phyloP scores from a whole-genome alignment of 2,329 filamentous ascomycete species.

The Pseudonectria foliicola region DNA sequence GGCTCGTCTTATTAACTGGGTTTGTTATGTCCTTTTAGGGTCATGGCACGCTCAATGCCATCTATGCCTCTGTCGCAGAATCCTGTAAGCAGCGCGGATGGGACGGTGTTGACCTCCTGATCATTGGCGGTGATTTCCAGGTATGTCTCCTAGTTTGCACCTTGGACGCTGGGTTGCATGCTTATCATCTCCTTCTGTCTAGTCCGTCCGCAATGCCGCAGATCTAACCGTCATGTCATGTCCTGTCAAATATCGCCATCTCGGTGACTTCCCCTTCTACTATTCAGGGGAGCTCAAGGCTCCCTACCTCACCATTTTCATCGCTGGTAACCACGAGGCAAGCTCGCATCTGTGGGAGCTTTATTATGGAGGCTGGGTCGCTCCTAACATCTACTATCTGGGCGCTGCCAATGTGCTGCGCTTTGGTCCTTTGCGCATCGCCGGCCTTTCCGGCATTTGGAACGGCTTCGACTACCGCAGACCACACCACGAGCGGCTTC shows the following conservation, averaged over 20 bases:
- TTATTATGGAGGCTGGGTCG: slow-evolving; percentile 95
- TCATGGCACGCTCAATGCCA: slow-evolving; percentile 84
- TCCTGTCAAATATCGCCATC: slow-evolving; percentile 75
- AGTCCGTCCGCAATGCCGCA: slow-evolving; percentile 80
- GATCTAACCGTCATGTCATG: slow-evolving; percentile 88
- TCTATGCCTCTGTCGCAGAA: slow-evolving; percentile 71
- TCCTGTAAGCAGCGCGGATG: slow-evolving; percentile 66
- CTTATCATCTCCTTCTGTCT: slow-evolving; percentile 7
- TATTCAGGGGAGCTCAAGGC: slow-evolving; percentile 73
- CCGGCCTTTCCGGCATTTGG: slow-evolving; percentile 90
- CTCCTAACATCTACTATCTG: slow-evolving; percentile 94
- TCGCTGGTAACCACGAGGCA: slow-evolving; percentile 93
- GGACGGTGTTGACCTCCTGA: slow-evolving; percentile 78
- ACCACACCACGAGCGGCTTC: slow-evolving; percentile 76
- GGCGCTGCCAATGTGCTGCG: slow-evolving; percentile 85
- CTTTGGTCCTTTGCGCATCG: slow-evolving; percentile 78
- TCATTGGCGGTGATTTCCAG: slow-evolving; percentile 96
- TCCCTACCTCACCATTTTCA: slow-evolving; percentile 85
- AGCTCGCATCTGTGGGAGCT: slow-evolving; percentile 86
- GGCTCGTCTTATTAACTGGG: background rate
- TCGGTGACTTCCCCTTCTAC: slow-evolving; percentile 92
- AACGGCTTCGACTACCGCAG: slow-evolving; percentile 84
- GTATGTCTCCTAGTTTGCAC: slow-evolving; percentile 32
- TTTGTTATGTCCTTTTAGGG: slow-evolving; percentile 45
- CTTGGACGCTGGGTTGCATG: background rate